Base-by-base conservation (phyloP, 768 basidiomycete species). In the Gelatoporia subvermispora region DNA sequence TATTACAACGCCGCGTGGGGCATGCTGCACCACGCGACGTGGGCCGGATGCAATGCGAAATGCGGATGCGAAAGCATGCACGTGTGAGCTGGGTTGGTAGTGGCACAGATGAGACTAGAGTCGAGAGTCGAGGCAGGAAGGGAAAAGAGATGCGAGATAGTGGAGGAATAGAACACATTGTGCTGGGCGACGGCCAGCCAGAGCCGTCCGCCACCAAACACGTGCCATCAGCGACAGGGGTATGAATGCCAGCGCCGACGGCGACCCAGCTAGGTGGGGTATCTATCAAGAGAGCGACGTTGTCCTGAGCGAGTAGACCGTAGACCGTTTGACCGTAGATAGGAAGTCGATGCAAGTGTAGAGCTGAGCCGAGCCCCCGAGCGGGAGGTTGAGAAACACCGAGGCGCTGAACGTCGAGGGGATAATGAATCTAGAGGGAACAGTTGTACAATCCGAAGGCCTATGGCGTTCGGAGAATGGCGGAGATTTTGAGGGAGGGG, bases 211-310 rank as follows among this genome's bases (percentile, higher is more conserved):
- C 17, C 43, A 25, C 35, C 54, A 48, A n/a, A 40, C 50, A 41
- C 15, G 31, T 34, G 53, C 56, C 46, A 45, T 57, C 61, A 66
- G 60, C 69, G 58, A 65, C 65, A 64, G 72, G 72, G 68, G 69
- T 66, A 75, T 73, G 70, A 74, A 74, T 75, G 70, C 68, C 68
- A 66, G 62, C 55, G 65, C 61, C 58, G 57, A 59, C 47, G 51
- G 51, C 60, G 48, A 61, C 68, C 69, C 65, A 61, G 63, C 65
- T 54, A 56, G 58, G 56, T 55, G 44, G 57, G 59, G 62, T 63
- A 60, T 60, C 56, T 53, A 61, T 53, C 53, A 48, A 55, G 56
- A 23, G 56, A 24, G 60, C 50, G 64, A 51, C 59, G 57, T 40
- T 64, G 63, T 70, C 68, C 68, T 68, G 61, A 63, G 56, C 69